Evolutionary conservation across 805 yeast species (phyloP).

Genomic region (Yarrowia phangngaensis): DNA sequence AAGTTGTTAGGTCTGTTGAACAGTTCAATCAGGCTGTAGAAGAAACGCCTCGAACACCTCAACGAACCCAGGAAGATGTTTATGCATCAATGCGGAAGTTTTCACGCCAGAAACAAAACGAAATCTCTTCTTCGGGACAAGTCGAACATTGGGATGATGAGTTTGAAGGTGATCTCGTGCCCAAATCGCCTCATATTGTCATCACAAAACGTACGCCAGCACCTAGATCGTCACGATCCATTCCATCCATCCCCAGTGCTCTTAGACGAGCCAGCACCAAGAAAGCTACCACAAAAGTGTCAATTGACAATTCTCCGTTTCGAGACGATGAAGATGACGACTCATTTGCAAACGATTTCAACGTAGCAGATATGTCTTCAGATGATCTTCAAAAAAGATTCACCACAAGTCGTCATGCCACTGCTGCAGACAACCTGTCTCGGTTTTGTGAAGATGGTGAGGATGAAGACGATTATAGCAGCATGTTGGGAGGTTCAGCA

Average conservation of each 20-base stretch:
- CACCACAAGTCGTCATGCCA: conserved; percentile 1
- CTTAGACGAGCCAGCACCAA: neutral
- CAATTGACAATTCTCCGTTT: conserved; percentile 19
- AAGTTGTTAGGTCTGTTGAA: conserved; percentile 18
- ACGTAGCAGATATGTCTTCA: conserved; percentile 9
- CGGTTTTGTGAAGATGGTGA: conserved; percentile 28
- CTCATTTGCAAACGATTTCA: conserved; percentile 10
- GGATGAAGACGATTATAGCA: conserved; percentile 32
- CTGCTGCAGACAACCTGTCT: conserved; percentile 6
- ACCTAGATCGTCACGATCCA: conserved; percentile 55
- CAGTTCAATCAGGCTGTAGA: conserved; percentile 24
- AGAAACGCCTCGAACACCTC: conserved; percentile 6
- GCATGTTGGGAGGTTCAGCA: conserved; percentile 28
- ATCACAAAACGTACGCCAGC: conserved; percentile 52
- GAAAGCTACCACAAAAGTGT: conserved; percentile 13
- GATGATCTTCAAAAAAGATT: conserved; percentile 17
- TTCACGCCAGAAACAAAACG: conserved; percentile 17
- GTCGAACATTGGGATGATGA: conserved; percentile 27
- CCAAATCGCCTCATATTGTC: conserved; percentile 18
- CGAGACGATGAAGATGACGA: conserved; percentile 19
- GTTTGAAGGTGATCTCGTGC: conserved; percentile 19
- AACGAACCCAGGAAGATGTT: conserved; percentile 2
- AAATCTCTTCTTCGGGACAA: conserved; percentile 9
- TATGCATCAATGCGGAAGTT: conserved; percentile 16
- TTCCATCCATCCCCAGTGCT: conserved; percentile 8